phyloP scores from a whole-genome alignment of 1,284 basidiomycete genomes.

The Sporisorium scitamineum region DNA sequence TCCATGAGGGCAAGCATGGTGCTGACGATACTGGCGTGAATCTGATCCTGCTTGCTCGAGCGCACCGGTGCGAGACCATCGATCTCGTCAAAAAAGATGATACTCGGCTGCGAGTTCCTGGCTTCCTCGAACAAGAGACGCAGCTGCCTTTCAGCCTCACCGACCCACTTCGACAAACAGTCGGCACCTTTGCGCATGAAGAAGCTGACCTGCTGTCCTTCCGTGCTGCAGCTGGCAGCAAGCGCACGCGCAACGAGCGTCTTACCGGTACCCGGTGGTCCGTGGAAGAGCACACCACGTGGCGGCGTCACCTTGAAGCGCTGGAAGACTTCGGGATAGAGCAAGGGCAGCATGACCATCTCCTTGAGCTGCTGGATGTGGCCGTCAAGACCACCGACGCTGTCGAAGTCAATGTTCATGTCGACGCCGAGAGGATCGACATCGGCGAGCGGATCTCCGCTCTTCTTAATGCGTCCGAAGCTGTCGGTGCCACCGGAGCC shows the following conservation, averaged over 20 bases:
- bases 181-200: conserved; percentile 99
- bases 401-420: conserved; percentile 92
- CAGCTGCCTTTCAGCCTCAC: conserved; percentile 96
- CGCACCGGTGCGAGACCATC: conserved; percentile 97
- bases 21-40: conserved; percentile 96
- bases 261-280: conserved; percentile 69
- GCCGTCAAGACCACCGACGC: conserved; percentile 95
- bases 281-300: conserved; percentile 90
- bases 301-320: conserved; percentile 94
- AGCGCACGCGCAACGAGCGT: conserved; percentile 81
- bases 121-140: conserved; percentile 97
- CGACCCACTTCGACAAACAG: conserved; percentile 98
- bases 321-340: conserved; percentile 98
- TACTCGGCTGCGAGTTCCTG: conserved; percentile 88
- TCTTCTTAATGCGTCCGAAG: conserved; percentile 63
- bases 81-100: conserved; percentile 98
- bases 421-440: conserved; percentile 95
- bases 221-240: conserved; percentile 89
- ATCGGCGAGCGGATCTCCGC: conserved; percentile 82
- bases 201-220: conserved; percentile 92
- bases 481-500: conserved; percentile 49
- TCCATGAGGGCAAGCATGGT: conserved; percentile 98
- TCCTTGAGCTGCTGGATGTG: conserved; percentile 98
- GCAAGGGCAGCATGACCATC: conserved; percentile 94
- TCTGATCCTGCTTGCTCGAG: conserved; percentile 98